Conservation (phyloP, 2,329 filamentous ascomycete species). For the Pseudomassariella vexata region DNA sequence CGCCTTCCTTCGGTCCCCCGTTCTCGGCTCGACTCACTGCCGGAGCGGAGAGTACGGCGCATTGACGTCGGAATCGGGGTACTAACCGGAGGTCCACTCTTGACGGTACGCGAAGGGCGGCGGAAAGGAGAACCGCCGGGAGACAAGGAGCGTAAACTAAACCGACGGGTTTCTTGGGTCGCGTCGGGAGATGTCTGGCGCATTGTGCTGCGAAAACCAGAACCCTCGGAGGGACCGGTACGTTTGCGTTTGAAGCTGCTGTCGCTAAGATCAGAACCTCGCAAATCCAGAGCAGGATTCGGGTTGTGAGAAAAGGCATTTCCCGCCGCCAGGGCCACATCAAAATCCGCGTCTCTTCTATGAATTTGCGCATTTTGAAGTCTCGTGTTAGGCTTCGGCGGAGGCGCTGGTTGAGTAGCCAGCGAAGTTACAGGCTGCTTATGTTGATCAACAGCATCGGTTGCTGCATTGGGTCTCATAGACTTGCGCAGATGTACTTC, state of each 20-base stretch:
- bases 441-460: constrained; percentile 4
- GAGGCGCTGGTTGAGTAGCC: constrained; percentile 6
- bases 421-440: constrained; percentile 7
- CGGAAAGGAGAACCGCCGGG: constrained; percentile 53
- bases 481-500: constrained; percentile 22
- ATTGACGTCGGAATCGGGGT: constrained; percentile 37
- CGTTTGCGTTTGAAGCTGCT: constrained; percentile 75
- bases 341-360: constrained; percentile 6
- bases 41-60: constrained; percentile 38
- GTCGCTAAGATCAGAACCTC: constrained; percentile 61
- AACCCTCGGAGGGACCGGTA: constrained; percentile 38
- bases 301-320: constrained; percentile 8
- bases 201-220: constrained; percentile 71
- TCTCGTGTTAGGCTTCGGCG: constrained; percentile 6
- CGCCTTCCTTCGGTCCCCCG: constrained; percentile 28
- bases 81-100: constrained; percentile 30
- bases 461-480: constrained; percentile 13
- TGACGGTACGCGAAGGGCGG: constrained; percentile 34
- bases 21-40: constrained; percentile 28
- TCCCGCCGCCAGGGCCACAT: constrained; percentile 4
- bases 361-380: constrained; percentile 6
- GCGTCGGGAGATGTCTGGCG: constrained; percentile 38
- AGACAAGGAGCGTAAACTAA: constrained; percentile 66
- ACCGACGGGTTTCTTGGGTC: constrained; percentile 47
- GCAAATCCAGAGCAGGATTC: constrained; percentile 38